A percentile compares a stretch with the other conserved stretches of the same genome.
Conservation (phyloP, 2,329 filamentous ascomycete species). For the Exophiala aquamarina region DNA sequence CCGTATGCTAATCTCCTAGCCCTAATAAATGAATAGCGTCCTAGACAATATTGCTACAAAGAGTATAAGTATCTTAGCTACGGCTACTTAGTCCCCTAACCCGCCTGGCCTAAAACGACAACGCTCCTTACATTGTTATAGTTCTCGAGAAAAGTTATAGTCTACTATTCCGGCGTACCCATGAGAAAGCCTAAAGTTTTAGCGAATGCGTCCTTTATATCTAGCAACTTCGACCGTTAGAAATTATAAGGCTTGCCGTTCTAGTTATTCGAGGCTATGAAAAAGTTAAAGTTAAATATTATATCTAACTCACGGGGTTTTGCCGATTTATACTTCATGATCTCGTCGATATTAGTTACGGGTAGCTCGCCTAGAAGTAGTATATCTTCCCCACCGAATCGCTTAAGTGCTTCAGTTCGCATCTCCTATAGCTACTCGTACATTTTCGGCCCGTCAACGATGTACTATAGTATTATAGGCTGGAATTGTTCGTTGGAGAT, state of each 20-base stretch:
- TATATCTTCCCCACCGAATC: constrained; percentile 64
- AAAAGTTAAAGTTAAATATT: constrained; percentile 68
- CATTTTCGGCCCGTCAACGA: constrained; percentile 67
- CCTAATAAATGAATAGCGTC: constrained; percentile 61
- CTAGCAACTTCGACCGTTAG: constrained; percentile 46
- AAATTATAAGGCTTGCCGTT: constrained; percentile 54
- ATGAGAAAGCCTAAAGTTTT: constrained; percentile 55
- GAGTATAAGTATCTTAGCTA: constrained; percentile 56
- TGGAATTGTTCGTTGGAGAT: constrained; percentile 44
- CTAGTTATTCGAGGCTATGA: constrained; percentile 57
- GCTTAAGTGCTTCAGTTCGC: constrained; percentile 54
- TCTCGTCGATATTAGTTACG: constrained; percentile 58
- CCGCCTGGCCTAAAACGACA: constrained; percentile 51
- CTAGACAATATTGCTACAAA: constrained; percentile 50
- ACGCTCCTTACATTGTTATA: constrained; percentile 61
- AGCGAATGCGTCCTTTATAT: constrained; percentile 50
- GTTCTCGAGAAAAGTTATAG: constrained; percentile 63
- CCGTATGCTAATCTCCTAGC: constrained; percentile 62
- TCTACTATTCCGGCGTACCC: constrained; percentile 53
- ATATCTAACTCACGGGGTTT: constrained; percentile 60
- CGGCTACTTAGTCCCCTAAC: constrained; percentile 41
- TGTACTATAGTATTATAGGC: constrained; percentile 56
- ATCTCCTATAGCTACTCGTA: constrained; percentile 69
- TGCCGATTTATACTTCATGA: constrained; percentile 62
- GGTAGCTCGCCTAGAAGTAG: constrained; percentile 72